These are phyloP conservation scores for Madurella fahalii DNA, from an alignment of 2,329 filamentous ascomycete species.

Conservation along the genomic window DNA sequence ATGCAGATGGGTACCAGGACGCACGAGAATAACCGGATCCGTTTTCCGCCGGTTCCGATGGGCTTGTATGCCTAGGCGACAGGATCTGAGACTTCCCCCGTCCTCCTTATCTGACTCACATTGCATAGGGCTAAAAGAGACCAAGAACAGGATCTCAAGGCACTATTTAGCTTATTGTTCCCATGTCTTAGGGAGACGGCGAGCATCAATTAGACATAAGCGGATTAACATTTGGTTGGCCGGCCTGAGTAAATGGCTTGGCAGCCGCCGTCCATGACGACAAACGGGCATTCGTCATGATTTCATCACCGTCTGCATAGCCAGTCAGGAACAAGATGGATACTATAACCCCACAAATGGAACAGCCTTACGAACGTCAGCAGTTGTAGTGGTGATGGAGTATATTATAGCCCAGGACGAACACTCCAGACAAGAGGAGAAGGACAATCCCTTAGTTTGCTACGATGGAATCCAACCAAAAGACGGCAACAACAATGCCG, in stretches of 20 bases:
- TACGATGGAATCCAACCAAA: neutral
- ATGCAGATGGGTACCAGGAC: no score
- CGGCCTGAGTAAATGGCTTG: neutral
- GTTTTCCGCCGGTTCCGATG: no score
- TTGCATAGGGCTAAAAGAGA: no score
- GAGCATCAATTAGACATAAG: no score
- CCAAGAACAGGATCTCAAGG: no score
- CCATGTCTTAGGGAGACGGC: no score
- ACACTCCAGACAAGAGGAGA: constrained; percentile 1
- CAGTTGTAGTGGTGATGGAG: neutral
- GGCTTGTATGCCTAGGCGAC: no score
- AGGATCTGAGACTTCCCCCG: no score
- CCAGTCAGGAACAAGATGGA: neutral
- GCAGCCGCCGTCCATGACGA: neutral
- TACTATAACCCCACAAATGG: neutral
- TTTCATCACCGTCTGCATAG: neutral
- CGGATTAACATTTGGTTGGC: neutral
- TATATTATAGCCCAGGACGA: constrained; percentile 6
- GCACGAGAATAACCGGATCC: no score
- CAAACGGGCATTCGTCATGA: neutral
- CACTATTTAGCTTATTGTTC: no score
- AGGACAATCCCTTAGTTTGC: neutral
- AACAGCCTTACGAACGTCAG: neutral
- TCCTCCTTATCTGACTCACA: no score
- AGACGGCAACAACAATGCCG: constrained; percentile 1